Conservation (phyloP, 2,329 filamentous ascomycete genomes). For the Polychaeton citri region DNA sequence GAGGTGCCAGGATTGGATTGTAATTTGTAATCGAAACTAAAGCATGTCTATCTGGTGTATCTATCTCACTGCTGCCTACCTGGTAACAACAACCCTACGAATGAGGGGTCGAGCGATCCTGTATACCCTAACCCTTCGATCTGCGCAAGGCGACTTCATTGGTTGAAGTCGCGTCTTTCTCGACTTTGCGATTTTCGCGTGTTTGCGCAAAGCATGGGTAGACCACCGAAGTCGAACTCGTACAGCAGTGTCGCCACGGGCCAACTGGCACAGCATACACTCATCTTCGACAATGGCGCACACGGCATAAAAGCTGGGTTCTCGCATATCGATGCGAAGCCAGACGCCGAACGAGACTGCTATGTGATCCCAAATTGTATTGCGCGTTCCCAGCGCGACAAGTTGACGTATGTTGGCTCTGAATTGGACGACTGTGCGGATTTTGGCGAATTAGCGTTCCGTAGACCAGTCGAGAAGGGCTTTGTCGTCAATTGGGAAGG, state of each 20-base stretch:
- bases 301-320: constrained; percentile 86
- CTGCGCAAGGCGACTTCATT: too few species aligned
- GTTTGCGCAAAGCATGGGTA: constrained; percentile 2
- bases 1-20: too few species aligned
- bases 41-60: too few species aligned
- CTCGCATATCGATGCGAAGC: constrained; percentile 18
- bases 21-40: too few species aligned
- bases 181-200: too few species aligned
- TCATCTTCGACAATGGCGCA: constrained; percentile 88
- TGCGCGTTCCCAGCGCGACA: constrained; percentile 62
- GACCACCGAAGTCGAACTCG: neutral
- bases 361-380: constrained; percentile 76
- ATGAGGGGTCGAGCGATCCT: too few species aligned
- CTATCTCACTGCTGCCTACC: too few species aligned
- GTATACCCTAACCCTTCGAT: too few species aligned
- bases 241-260: constrained; percentile 4
- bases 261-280: constrained; percentile 35
- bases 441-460: constrained; percentile 77
- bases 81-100: too few species aligned
- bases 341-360: constrained; percentile 39
- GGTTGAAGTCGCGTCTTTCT: too few species aligned
- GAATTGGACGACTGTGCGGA: constrained; percentile 71
- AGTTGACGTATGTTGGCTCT: constrained; percentile 64
- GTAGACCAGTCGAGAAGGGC: constrained; percentile 84
- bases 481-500: constrained; percentile 95